Base-by-base conservation (phyloP, 192 early-diverging fungal genomes). In the Globomyces pollinis-pini region DNA sequence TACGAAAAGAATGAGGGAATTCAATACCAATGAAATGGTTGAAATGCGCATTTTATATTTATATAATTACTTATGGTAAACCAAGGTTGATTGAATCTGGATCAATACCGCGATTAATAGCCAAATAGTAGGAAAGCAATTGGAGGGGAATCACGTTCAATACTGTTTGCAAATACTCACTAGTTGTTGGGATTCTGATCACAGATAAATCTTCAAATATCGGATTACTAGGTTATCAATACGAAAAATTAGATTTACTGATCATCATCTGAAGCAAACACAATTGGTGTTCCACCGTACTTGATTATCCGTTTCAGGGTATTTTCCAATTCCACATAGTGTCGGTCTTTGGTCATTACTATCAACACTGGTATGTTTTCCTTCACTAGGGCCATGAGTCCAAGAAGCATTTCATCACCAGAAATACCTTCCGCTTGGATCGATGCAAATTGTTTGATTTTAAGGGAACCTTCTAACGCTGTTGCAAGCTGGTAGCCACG, bases 311-410 rank as follows among this genome's bases (percentile, higher is more conserved):
- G 79, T 49, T 79, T 69, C 55, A 83, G 66, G 16, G 81, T 79
- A 51, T 64, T 73, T 54, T 79, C 64, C 18, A 59, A 43, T 23
- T 79, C 70, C 69, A 88, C 89, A 69, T 95, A 96, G 67, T 94
- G 84, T 24, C 90, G 78, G 61, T 96, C 93, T 69, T 87, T 84
- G 59, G 88, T 92, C 91, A 95, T 95, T 67, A 94, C 80, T 52
- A 97, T 70, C 38, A 95, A 80, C 13, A 95, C 85, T 20, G 73
- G 36, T 72, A 78, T 81, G 41, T 62, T 66, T 33, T 72, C 62
- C 57, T 81, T 75, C 53, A 81, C 79, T 47, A 83, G 57, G 12
- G 79, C 81, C 13, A 81, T 60, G 7, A 76, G 72, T 12, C 79
- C 81, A 63, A 79, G 81, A 74, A 83, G 83, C 32, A 83, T 59